Base-by-base conservation (phyloP, 176 grass and related monocot genomes). In the Puccinellia tenuiflora region DNA sequence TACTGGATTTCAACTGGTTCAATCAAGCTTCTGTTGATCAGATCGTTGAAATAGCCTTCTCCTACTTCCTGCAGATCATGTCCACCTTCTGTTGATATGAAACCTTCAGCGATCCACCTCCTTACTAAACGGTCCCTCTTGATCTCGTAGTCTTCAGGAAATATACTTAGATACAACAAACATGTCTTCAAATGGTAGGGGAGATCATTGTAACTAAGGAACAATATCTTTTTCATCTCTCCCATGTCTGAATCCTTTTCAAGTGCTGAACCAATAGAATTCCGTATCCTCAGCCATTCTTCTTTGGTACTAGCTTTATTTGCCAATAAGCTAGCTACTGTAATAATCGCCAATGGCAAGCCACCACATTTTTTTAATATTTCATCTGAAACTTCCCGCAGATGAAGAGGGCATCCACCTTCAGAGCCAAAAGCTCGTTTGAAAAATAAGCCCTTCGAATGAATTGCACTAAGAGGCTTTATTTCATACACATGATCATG, bases 91-190 rank as follows among this genome's bases (percentile, higher is more conserved):
- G 42, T 40, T 35, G 29, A 34, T 42, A 85, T 77, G 50, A 85
- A 85, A 52, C 70, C 83, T 77, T 85, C 68, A 21, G 83, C 57
- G 6, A 85, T 85, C 83, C 83, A 85, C 78, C 70, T 85, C n/a
- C 52, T 85, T 77, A 85, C 42, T 29, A 85, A 38, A 6, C 73
- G n/a, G 14, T 78, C 63, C 13, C 73, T 85, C 56, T 67, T 50
- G 75, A 85, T 85, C 48, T 54, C 48, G 6, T 85, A 85, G 42
- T 85, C 83, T 85, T 85, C 83, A 11, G 55, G 83, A 51, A 77
- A 78, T 5, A 77, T 78, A 68, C 83, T 85, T 11, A 85, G 77
- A 79, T 79, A 79, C 5, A 79, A 28, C 26, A 79, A 65, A 15
- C 77, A 79, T 64, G 77, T 79, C 18, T 79, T 79, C 42, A 79